Percentiles rank a stretch among this genome's conserved stretches.
Conservation (phyloP, 495 filamentous ascomycete species). For the Penicillium mononematosum region DNA sequence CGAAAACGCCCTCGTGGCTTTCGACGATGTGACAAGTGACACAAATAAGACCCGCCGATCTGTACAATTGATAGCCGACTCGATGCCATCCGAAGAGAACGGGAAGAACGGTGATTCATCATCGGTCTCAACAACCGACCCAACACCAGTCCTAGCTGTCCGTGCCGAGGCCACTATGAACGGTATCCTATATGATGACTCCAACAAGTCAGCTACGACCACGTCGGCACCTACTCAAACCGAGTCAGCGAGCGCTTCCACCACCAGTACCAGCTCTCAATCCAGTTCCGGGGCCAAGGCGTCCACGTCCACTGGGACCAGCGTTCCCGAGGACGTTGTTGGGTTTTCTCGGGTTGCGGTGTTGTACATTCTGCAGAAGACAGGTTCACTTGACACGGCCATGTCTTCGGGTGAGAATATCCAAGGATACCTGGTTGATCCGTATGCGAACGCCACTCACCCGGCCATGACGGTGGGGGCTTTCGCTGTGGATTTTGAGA, state of each 20-base stretch:
- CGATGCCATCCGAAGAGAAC: constrained; percentile 2
- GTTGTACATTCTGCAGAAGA: constrained; percentile 52
- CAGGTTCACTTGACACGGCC: constrained; percentile 38
- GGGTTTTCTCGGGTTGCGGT: constrained; percentile 51
- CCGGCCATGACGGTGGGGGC: constrained; percentile 25
- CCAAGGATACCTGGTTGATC: constrained; percentile 34
- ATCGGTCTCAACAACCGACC: constrained; percentile 6
- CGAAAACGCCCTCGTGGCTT: constrained; percentile 84
- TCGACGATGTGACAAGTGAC: constrained; percentile 51
- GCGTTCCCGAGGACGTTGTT: constrained; percentile 28
- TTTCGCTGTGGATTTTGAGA: constrained; percentile 44
- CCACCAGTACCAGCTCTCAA: constrained; percentile 8
- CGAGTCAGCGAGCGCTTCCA: constrained; percentile 8
- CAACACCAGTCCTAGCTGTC: constrained; percentile 28
- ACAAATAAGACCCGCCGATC: constrained; percentile 33
- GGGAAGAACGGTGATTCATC: neutral
- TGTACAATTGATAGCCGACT: constrained; percentile 12
- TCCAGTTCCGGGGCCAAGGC: constrained; percentile 10
- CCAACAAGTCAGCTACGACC: constrained; percentile 4
- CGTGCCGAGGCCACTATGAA: constrained; percentile 42
- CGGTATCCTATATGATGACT: constrained; percentile 44
- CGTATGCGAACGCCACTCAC: constrained; percentile 25
- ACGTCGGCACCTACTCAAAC: constrained; percentile 6
- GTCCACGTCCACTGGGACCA: constrained; percentile 12
- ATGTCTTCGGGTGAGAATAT: constrained; percentile 36